phyloP scores from a whole-genome alignment of 495 filamentous ascomycete genomes.

The Penicillium paradoxum region DNA sequence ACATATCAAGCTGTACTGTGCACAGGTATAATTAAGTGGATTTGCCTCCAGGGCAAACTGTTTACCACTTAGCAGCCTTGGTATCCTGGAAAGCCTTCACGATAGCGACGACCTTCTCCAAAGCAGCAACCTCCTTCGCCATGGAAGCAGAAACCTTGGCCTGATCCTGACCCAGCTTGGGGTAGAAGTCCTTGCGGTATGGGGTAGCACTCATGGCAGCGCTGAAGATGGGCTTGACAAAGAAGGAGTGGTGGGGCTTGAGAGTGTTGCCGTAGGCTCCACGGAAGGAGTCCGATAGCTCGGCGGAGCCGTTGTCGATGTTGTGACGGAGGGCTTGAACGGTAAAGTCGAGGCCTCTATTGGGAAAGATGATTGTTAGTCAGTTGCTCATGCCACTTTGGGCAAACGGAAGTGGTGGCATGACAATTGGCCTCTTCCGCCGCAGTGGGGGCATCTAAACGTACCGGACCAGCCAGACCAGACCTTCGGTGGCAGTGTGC shows the following conservation, averaged over 20 bases:
- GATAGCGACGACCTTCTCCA: constrained; percentile 70
- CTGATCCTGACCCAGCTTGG: constrained; percentile 67
- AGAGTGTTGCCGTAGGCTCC: constrained; percentile 77
- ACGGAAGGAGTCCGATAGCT: constrained; percentile 84
- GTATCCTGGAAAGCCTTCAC: constrained; percentile 66
- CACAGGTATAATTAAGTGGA: constrained; percentile 6
- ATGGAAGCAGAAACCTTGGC: constrained; percentile 55
- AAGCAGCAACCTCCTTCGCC: constrained; percentile 61
- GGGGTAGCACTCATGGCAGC: constrained; percentile 90
- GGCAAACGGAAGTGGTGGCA: background rate
- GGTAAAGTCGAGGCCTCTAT: constrained; percentile 89
- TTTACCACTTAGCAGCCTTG: constrained; percentile 65
- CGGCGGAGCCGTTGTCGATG: constrained; percentile 56
- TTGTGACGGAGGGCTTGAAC: constrained; percentile 76
- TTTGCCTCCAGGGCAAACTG: constrained; percentile 15
- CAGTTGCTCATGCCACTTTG: constrained; percentile 1
- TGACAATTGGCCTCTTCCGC: background rate
- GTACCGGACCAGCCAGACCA: constrained; percentile 89
- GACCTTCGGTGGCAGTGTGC: constrained; percentile 78
- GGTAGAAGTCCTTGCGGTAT: constrained; percentile 85
- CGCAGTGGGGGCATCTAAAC: constrained; percentile 18
- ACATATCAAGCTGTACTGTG: constrained; percentile 21
- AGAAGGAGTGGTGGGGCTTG: constrained; percentile 81
- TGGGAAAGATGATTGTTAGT: background rate
- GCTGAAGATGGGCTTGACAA: constrained; percentile 84